Evolutionary conservation across 1,139 yeast genomes (phyloP), one percentile per base, ranked within the genome.

Genomic region (Zygosaccharomyces pseudobailii): DNA sequence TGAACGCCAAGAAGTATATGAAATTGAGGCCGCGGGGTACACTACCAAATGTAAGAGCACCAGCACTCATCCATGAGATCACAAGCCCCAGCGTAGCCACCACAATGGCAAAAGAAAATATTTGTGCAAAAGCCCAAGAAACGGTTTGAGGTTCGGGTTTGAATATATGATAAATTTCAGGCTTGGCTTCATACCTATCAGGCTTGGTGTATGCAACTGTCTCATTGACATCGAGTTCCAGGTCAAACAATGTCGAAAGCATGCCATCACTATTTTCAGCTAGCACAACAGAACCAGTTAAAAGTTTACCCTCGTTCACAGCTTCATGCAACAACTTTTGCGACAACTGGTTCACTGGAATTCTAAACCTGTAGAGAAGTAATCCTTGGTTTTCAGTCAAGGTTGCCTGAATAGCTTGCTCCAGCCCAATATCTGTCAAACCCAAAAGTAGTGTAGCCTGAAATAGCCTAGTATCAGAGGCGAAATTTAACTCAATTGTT

Each of bases 151-250:
- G 82, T 24, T 79, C 78, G 5, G 70, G 62, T 51, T 74, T 75
- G 73, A 89, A 89, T 41, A 72, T 68, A 65, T 88, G 95, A 55
- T 72, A 72, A 56, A 89, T 85, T 67, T 86, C 95, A 6, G 85
- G 82, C 63, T 52, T 33, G 6, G 53, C 42, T 22, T 40, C 56
- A 23, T 49, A 51, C 43, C 65, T 54, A 2, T 42, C 22, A 27
- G 63, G 63, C 24, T 40, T 45, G 10, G 36, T 37, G 23, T 49
- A 47, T n/a, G 46, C 43, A n/a, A 46, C 43, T 19, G 39, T 45
- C 7, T 39, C 38, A 21, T 27, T 44, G 23, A 47, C 27, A 3
- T 40, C 43, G 24, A 52, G 13, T 7, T 46, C 33, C 22, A 58
- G 33, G 24, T 51, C 47, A 34, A 58, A 54, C 9, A 55, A 33